Base-by-base conservation (phyloP, 1,284 basidiomycete species). In the Taiwanofungus camphoratus region DNA sequence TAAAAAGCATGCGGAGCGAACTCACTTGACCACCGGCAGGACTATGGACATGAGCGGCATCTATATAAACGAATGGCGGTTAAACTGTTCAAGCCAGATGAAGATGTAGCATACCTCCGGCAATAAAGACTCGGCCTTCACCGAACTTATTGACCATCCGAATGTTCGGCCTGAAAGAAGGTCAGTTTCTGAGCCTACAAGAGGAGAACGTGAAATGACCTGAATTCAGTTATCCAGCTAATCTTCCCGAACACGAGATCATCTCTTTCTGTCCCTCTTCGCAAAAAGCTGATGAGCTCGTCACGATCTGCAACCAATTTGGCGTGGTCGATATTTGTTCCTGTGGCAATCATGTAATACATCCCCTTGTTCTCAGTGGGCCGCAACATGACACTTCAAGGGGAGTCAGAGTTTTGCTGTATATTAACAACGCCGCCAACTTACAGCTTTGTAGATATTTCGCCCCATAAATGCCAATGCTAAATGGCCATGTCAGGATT, bases 61-160 rank as follows among this genome's bases (percentile, higher is more conserved):
- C 54, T 46, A 21, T 4, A n/a, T 5, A 15, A 38, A 9, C 22
- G n/a, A n/a, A n/a, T n/a, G n/a, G n/a, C 12, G n/a, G n/a, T 23
- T 18, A 1, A n/a, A n/a, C n/a, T 12, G 1, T 4, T 18, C 7
- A n/a, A 16, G 11, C 26, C 5, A 12, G 13, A 18, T 33, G 8
- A 33, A 18, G n/a, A 15, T 20, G 31, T n/a, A n/a, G n/a, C 44
- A 9, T 22, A 69, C 67, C 68, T 51, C 69, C 68, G 3, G 54
- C 59, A 13, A 70, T 46, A 39, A 69, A 68, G 2, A 60, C 58
- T 11, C 62, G 49, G 0, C 64, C 67, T 18, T 57, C 54, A 6
- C 45, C 48, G 46, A 70, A 64, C 35, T 60, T 59, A 33, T 66
- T 56, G 3, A 63, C 62, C 60, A 67, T 65, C 1, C 66, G 52